Conservation (phyloP, 1,139 yeast species). For the Scheffersomyces stambukii region DNA sequence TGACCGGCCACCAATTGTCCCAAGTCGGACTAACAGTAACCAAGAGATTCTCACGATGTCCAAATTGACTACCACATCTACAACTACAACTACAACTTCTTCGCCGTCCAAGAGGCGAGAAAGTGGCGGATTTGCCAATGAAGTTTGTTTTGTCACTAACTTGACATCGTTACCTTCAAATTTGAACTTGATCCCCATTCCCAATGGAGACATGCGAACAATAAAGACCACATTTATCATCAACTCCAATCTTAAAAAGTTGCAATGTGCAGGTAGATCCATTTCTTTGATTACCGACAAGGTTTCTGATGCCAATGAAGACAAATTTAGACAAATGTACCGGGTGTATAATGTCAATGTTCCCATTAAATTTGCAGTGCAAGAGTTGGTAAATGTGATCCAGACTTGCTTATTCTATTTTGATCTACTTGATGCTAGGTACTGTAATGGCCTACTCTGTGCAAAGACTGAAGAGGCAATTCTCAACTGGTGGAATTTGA, state of each 20-base stretch:
- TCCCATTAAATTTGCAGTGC: constrained; percentile 63
- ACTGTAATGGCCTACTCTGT: constrained; percentile 83
- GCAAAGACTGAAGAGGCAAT: constrained; percentile 71
- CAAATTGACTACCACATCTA: constrained; percentile 2
- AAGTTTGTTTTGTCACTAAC: constrained; percentile 71
- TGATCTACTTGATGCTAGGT: constrained; percentile 61
- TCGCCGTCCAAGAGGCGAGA: constrained; percentile 6
- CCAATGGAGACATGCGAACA: constrained; percentile 54
- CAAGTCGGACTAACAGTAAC: constrained; percentile 7
- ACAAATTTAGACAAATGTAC: constrained; percentile 77
- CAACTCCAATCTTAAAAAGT: constrained; percentile 70
- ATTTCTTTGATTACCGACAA: constrained; percentile 57
- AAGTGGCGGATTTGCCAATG: constrained; percentile 14
- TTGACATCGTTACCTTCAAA: constrained; percentile 76
- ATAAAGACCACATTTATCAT: constrained; percentile 59
- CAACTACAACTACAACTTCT: too few species aligned
- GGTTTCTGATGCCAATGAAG: constrained; percentile 76
- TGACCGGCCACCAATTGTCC: constrained; percentile 5
- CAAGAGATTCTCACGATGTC: constrained; percentile 7
- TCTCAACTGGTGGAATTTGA: constrained; percentile 74
- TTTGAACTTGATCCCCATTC: constrained; percentile 65
- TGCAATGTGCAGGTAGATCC: constrained; percentile 84
- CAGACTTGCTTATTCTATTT: constrained; percentile 80
- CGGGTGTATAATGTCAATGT: constrained; percentile 43
- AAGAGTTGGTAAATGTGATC: constrained; percentile 67